Conservation (phyloP, 116 monocot genomes). For the Dioscorea cayenensis region DNA sequence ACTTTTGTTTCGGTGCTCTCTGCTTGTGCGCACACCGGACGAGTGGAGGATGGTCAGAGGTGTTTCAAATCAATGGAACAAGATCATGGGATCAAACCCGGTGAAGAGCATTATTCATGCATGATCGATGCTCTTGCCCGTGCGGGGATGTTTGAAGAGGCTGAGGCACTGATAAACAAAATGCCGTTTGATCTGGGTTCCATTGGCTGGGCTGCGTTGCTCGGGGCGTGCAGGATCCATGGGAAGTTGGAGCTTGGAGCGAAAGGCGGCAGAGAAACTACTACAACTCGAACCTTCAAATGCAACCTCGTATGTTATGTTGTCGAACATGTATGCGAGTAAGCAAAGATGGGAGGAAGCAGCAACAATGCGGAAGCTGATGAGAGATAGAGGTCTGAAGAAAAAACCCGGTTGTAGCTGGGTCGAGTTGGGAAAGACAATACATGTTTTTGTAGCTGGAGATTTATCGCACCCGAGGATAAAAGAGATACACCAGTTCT, state of each 20-base stretch:
- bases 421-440: slow-evolving; percentile 32
- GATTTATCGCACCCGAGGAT: slow-evolving; percentile 39
- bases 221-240: slow-evolving; percentile 49
- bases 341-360: slow-evolving; percentile 44
- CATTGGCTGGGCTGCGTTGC: slow-evolving; percentile 47
- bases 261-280: slow-evolving; percentile 35
- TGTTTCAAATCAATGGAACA: slow-evolving; percentile 45
- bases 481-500: slow-evolving; percentile 34
- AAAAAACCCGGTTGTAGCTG: slow-evolving; percentile 54
- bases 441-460: slow-evolving; percentile 47
- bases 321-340: slow-evolving; percentile 41
- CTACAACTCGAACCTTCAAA: slow-evolving; percentile 39
- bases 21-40: slow-evolving; percentile 59
- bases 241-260: slow-evolving; percentile 42
- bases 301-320: slow-evolving; percentile 46
- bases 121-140: slow-evolving; percentile 61
- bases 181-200: slow-evolving; percentile 54
- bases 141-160: slow-evolving; percentile 44
- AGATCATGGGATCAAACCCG: slow-evolving; percentile 21
- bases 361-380: slow-evolving; percentile 24
- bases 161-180: slow-evolving; percentile 35
- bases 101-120: slow-evolving; percentile 65
- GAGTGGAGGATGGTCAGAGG: slow-evolving; percentile 34
- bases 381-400: slow-evolving; percentile 39
- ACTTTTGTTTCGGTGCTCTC: slow-evolving; percentile 65